Base-by-base conservation (phyloP, 768 basidiomycete species). In the Coprinopsis cinerea region DNA sequence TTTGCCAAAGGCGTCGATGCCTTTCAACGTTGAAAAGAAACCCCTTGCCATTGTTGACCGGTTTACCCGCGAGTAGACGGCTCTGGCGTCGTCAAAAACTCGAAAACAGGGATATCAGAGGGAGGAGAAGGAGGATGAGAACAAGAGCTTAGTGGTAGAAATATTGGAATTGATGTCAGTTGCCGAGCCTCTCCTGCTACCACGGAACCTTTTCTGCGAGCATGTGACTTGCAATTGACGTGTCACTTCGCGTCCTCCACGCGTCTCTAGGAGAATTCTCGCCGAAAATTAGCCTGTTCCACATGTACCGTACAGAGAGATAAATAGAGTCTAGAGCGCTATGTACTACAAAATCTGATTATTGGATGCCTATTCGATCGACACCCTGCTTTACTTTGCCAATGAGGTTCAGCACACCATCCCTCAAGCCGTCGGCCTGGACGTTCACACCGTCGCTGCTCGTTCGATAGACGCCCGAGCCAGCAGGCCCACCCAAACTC, bases 1-100 rank as follows among this genome's bases (percentile, higher is more conserved):
- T 85, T 98, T 99, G 54, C 96, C 96, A 76, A 99, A 99, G 68
- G 96, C 96, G 75, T 99, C 96, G 47, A 98, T 78, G 64, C 92
- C 91, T 65, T 89, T 92, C 60, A 98, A 76, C 57, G 75, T 77
- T 43, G 75, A 77, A 61, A 91, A 76, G 57, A 90, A 68, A 56
- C 85, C 83, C 69, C 85, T 91, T 57, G 87, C 85, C 85, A 88
- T 88, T 57, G 55, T 65, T 59, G 68, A 62, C n/a, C n/a, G n/a
- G n/a, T n/a, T n/a, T 65, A 60, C 63, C 64, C 57, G 61, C 55
- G 61, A 56, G 61, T 62, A 61, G 58, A 61, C 67, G 9, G 66
- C 61, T 62, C 55, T 57, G 48, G 58, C 53, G 57, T 54, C 52
- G 55, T 34, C 39, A 48, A 56, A 52, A 58, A n/a, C n/a, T n/a